Base-by-base conservation (phyloP, 305 asterid genomes). In the Solanum aculeatissimum region DNA sequence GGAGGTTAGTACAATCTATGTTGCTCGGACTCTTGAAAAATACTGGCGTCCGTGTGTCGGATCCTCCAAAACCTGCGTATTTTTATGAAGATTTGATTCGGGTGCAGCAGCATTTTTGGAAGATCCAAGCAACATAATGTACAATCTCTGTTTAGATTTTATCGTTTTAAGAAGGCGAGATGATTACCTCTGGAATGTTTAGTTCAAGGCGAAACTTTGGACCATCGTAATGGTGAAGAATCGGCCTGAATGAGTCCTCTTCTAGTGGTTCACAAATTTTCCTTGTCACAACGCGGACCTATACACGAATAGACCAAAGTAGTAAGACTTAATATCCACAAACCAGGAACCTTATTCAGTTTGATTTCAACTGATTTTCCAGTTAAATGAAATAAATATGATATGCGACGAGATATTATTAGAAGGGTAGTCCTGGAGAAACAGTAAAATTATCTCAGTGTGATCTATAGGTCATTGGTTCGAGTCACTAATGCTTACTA, bases 171-270 rank as follows among this genome's bases (percentile, higher is more conserved):
- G 60, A 13, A 62, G 8, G 62, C 10, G 23, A 19, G 51, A 16
- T 53, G 53, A 2, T 51, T 86, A 97, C 99, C 99, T 97, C 99
- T 21, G 98, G 99, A 69, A 94, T 86, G 88, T 89, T 95, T 71
- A 97, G 87, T 63, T 97, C 99, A 5, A 97, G 99, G 29, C 99
- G 98, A 92, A 97, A 97, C 87, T 97, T 97, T 62, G 99, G 99
- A n/a, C 98, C 99, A 32, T 97, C 99, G 47, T 95, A 97, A 86
- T 97, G 99, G 87, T 95, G 97, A 84, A 95, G 98, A 60, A 97
- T 93, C 27, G 99, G 99, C 92, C 99, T 89, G 93, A 97, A 97
- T 0, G 99, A 92, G 87, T 97, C 99, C 88, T 97, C 99, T 83
- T 97, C 99, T 89, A 95, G 21, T 2, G 99, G 99, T 82, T 97